A percentile compares a stretch with the other conserved stretches of the same genome.
Evolutionary conservation across 805 yeast species (phyloP).

Genomic region (Ogataea populi-albae): DNA sequence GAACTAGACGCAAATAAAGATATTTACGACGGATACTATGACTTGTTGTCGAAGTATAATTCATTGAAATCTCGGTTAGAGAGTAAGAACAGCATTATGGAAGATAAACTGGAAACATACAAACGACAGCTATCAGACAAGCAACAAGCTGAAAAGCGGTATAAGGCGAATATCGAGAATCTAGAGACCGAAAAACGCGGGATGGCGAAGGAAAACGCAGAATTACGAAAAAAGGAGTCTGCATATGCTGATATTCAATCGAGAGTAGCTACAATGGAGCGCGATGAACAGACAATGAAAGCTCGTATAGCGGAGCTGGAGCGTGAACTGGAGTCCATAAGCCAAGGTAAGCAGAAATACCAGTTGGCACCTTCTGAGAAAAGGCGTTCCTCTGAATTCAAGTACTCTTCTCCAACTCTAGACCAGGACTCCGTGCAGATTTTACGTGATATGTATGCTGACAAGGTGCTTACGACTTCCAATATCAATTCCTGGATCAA

Average conservation of each 20-base stretch:
- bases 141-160: constrained; percentile 3
- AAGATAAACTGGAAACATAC: not conserved
- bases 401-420: constrained; percentile 6
- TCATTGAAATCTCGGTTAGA: constrained; percentile 7
- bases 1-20: constrained; percentile 23
- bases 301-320: constrained; percentile 5
- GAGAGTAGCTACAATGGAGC: not conserved
- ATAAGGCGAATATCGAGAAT: constrained; percentile 2
- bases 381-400: not conserved
- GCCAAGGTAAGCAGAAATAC: constrained; percentile 1
- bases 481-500: constrained; percentile 16
- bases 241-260: too few relatives aligned
- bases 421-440: constrained; percentile 21
- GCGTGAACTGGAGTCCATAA: not conserved
- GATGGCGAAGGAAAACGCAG: constrained; percentile 10
- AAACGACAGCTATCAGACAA: not conserved
- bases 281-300: constrained; percentile 7
- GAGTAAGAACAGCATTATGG: not conserved
- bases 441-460: constrained; percentile 13
- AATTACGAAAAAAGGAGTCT: constrained; percentile 6
- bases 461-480: constrained; percentile 11
- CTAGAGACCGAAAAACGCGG: constrained; percentile 10
- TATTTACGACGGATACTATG: constrained; percentile 27
- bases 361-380: not conserved
- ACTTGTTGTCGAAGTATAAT: constrained; percentile 19